These are phyloP conservation scores for Suillus lakei DNA, from an alignment of 768 basidiomycete genomes.

Conservation along the genomic window DNA sequence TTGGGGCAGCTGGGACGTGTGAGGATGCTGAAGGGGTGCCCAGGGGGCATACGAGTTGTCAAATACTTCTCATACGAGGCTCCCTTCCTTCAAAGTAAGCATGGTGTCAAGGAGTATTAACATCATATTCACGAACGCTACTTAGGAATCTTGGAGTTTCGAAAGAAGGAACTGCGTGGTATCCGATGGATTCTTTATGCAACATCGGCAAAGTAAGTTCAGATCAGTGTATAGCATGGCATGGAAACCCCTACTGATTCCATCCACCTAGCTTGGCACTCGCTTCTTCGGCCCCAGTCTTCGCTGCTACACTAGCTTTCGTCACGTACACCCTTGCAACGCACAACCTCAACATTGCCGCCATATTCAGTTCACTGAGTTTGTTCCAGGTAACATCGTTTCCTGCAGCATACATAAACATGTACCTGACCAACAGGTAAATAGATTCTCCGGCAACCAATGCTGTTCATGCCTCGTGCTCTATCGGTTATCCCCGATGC, in stretches of 20 bases:
- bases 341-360: slow-evolving; percentile 60
- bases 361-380: slow-evolving; percentile 72
- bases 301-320: slow-evolving; percentile 70
- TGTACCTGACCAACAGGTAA: background rate
- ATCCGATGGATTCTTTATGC: slow-evolving; percentile 62
- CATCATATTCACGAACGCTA: background rate
- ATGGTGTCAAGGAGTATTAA: slow-evolving; percentile 1
- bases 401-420: background rate
- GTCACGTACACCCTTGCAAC: slow-evolving; percentile 66
- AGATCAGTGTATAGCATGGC: background rate
- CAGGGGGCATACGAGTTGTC: slow-evolving; percentile 71
- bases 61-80: slow-evolving; percentile 78
- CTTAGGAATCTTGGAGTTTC: slow-evolving; percentile 57
- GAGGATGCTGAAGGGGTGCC: background rate
- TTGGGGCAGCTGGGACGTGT: background rate
- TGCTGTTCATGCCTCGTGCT: slow-evolving; percentile 67
- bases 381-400: slow-evolving; percentile 50
- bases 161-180: slow-evolving; percentile 58
- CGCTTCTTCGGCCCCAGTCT: slow-evolving; percentile 63
- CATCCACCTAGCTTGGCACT: slow-evolving; percentile 30
- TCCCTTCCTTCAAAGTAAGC: slow-evolving; percentile 66
- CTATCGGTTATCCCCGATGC: slow-evolving; percentile 69
- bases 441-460: slow-evolving; percentile 69
- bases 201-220: slow-evolving; percentile 62
- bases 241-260: background rate